Evolutionary conservation across 192 early-diverging fungal species (phyloP).

Genomic region (Backusella circina): DNA sequence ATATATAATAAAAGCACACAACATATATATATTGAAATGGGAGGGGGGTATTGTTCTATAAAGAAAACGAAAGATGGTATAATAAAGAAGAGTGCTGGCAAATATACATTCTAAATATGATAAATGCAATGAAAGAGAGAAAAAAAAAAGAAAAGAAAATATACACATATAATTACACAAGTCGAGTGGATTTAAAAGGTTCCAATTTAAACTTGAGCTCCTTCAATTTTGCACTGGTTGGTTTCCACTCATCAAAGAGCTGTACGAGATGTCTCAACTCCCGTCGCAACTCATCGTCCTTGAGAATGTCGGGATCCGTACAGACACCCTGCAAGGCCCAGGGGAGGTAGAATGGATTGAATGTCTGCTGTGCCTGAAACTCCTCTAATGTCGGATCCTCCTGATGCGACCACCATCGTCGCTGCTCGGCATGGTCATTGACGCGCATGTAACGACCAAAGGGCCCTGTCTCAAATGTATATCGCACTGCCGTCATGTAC

Average conservation of each 20-base stretch:
- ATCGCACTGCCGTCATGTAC: constrained; percentile 60
- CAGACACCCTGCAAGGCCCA: constrained; percentile 86
- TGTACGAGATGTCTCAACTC: constrained; percentile 65
- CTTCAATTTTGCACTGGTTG: constrained; percentile 60
- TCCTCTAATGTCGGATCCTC: constrained; percentile 15
- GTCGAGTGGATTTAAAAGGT: constrained; percentile 56
- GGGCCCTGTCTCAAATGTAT: constrained; percentile 47
- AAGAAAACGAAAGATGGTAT: background rate
- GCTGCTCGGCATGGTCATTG: background rate
- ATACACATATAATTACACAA: background rate
- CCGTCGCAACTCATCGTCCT: constrained; percentile 42
- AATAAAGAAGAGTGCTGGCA: background rate
- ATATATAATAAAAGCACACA: too few relatives aligned
- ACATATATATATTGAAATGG: too few relatives aligned
- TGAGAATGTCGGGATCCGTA: constrained; percentile 58
- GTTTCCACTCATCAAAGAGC: constrained; percentile 81
- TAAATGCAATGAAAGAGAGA: background rate
- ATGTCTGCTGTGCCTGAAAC: constrained; percentile 59
- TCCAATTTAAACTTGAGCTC: constrained; percentile 91
- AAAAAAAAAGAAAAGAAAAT: background rate
- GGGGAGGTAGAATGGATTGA: constrained; percentile 88
- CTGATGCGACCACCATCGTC: background rate
- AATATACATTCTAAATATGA: background rate
- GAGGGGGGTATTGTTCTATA: background rate
- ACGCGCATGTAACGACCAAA: constrained; percentile 7